Percentiles rank a stretch among this genome's conserved stretches.
Evolutionary conservation across 2,329 filamentous ascomycete genomes (phyloP).

Genomic region (Mariannaea sp.): DNA sequence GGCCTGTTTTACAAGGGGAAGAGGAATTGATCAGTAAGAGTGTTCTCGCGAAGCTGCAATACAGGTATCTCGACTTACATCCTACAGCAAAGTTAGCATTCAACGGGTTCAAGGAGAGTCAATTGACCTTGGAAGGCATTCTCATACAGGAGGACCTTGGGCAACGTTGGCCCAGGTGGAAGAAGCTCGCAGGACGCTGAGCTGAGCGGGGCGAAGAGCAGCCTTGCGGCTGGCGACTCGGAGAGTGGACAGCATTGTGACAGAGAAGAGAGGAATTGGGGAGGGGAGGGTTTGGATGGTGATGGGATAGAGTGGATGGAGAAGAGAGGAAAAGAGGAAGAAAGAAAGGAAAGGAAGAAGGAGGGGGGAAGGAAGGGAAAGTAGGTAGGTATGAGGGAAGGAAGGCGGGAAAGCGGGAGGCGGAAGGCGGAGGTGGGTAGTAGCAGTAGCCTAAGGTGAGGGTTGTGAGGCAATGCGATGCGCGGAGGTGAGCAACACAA

Average conservation of each 20-base stretch:
- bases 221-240: constrained; percentile 58
- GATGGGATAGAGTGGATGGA: constrained; percentile 21
- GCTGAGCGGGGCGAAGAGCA: constrained; percentile 47
- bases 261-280: constrained; percentile 13
- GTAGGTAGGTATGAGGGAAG: constrained; percentile 14
- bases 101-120: constrained; percentile 13
- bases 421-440: constrained; percentile 25
- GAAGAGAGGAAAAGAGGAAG: constrained; percentile 14
- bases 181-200: constrained; percentile 58
- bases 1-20: constrained; percentile 55
- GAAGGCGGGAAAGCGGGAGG: constrained; percentile 19
- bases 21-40: constrained; percentile 31
- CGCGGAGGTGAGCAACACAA: constrained; percentile 29
- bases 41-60: constrained; percentile 22
- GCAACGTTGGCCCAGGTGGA: constrained; percentile 91
- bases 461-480: constrained; percentile 33
- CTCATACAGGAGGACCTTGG: constrained; percentile 89
- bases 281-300: constrained; percentile 21
- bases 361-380: constrained; percentile 4
- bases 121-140: constrained; percentile 23
- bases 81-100: constrained; percentile 38
- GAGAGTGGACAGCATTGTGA: constrained; percentile 61
- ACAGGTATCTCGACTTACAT: constrained; percentile 42
- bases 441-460: constrained; percentile 23
- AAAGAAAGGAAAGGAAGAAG: constrained; percentile 16